Percentiles rank a stretch among this genome's conserved stretches.
Evolutionary conservation across 306 rosid species (phyloP).

Genomic region (Vachellia pachyceras): DNA sequence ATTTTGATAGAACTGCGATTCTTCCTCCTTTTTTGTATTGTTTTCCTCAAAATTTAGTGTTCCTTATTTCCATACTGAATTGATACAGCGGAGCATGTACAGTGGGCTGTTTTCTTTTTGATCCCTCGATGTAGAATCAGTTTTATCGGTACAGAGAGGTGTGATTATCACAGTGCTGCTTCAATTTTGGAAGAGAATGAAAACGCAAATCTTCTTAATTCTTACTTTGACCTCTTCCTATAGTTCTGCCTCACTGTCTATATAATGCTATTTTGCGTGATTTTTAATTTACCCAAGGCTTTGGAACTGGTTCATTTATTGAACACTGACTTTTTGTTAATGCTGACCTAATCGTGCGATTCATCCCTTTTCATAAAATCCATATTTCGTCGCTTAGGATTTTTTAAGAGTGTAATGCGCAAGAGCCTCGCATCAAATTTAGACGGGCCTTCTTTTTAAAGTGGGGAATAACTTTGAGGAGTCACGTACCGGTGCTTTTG

Average conservation of each 20-base stretch:
- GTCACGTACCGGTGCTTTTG: not conserved
- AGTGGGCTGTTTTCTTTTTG: not conserved
- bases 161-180: not conserved
- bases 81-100: not conserved
- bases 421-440: not conserved
- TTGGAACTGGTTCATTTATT: not conserved
- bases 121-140: not conserved
- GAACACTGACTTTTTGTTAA: not conserved
- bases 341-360: not conserved
- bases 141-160: not conserved
- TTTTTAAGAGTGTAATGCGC: slow-evolving; percentile 3
- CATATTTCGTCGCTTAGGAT: not conserved
- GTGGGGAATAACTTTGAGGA: not conserved
- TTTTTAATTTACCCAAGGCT: not conserved
- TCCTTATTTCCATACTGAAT: too few relatives aligned
- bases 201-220: not conserved
- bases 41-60: too few relatives aligned
- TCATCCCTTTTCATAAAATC: not conserved
- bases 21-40: not conserved
- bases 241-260: not conserved
- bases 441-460: not conserved
- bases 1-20: not conserved
- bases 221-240: not conserved
- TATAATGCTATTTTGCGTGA: not conserved
- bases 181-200: not conserved